Evolutionary conservation across 192 early-diverging fungal genomes (phyloP).

Genomic region (Nowakowskiella sp.): DNA sequence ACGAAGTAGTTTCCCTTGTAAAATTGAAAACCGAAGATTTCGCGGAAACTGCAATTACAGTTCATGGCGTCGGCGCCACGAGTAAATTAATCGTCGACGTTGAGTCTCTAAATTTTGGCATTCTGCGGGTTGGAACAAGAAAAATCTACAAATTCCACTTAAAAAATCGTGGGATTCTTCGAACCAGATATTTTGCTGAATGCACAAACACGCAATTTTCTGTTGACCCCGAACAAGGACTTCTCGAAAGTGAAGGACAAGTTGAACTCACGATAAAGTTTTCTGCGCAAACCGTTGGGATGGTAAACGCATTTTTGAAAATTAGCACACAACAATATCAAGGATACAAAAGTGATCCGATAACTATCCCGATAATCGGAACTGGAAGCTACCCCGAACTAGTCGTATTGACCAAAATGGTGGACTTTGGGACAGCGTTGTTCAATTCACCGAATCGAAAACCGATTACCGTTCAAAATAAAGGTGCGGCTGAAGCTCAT

Average conservation of each 20-base stretch:
- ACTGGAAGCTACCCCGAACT: constrained; percentile 51
- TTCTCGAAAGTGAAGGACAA: constrained; percentile 41
- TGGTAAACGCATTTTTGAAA: constrained; percentile 23
- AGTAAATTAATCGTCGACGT: constrained; percentile 20
- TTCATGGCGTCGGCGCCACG: constrained; percentile 45
- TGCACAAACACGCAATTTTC: constrained; percentile 30
- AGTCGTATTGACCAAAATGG: constrained; percentile 35
- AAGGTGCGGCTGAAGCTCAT: constrained; percentile 46
- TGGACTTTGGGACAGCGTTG: constrained; percentile 52
- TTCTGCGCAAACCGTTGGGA: constrained; percentile 30
- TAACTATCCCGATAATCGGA: constrained; percentile 28
- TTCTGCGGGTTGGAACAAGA: constrained; percentile 39
- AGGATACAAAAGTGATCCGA: constrained; percentile 19
- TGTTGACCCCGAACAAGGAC: constrained; percentile 48
- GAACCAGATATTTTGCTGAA: constrained; percentile 42
- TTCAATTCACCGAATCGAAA: constrained; percentile 37
- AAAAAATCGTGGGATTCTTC: constrained; percentile 41
- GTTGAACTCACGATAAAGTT: constrained; percentile 38
- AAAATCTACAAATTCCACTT: constrained; percentile 20
- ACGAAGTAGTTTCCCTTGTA: constrained; percentile 28
- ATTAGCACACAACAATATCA: constrained; percentile 18
- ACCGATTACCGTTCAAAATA: constrained; percentile 42
- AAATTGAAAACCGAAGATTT: constrained; percentile 39
- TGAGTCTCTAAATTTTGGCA: constrained; percentile 33
- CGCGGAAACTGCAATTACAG: constrained; percentile 24